A percentile compares a stretch with the other conserved stretches of the same genome.
Conservation (phyloP, 345 rosid species). For the Barbarea vulgaris region DNA sequence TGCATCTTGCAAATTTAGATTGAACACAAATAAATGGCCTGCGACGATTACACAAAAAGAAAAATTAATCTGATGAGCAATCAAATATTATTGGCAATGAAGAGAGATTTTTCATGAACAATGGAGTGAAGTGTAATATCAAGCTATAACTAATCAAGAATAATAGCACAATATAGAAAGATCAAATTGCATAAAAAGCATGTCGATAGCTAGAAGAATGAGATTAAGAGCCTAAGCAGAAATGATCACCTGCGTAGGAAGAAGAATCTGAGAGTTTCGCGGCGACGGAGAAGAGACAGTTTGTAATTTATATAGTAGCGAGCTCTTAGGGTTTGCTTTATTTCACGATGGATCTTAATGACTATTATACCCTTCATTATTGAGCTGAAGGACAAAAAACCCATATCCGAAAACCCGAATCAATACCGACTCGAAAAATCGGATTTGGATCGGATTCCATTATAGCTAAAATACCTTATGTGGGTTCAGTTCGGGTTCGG, state of each 20-base stretch:
- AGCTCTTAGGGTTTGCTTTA: slow-evolving; percentile 31
- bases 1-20: slow-evolving; percentile 60
- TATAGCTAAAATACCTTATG: too few species aligned
- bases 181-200: neutral
- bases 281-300: slow-evolving; percentile 13
- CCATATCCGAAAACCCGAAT: too few species aligned
- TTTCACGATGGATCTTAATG: neutral
- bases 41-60: neutral
- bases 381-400: neutral
- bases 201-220: neutral
- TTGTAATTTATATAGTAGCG: neutral
- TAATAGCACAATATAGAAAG: neutral
- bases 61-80: neutral
- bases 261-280: slow-evolving; percentile 18
- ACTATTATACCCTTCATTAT: slow-evolving; percentile 25
- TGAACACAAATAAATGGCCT: neutral
- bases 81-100: neutral
- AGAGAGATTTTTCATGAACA: neutral
- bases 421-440: too few species aligned
- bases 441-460: too few species aligned
- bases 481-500: too few species aligned
- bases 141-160: neutral
- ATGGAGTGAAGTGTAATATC: neutral
- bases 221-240: neutral
- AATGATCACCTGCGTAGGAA: slow-evolving; percentile 19